Evolutionary conservation across 164 flowering plant genomes (phyloP).

Genomic region (Paratinospora sagittata): DNA sequence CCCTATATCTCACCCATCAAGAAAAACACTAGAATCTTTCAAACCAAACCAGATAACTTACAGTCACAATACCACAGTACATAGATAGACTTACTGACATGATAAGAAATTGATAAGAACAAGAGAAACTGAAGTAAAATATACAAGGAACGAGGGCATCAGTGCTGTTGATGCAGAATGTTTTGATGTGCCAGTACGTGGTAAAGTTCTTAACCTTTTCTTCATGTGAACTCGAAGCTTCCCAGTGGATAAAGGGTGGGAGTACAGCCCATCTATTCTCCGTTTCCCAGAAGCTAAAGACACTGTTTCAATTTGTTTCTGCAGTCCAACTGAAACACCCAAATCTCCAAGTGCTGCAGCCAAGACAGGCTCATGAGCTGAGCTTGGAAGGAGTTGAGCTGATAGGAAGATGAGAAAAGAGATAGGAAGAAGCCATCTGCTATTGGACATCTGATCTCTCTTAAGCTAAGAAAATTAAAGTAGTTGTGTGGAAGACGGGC

Average conservation of each 20-base stretch:
- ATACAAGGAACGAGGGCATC: background rate
- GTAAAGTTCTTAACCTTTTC: background rate
- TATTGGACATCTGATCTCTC: constrained; percentile 3
- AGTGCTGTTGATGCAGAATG: background rate
- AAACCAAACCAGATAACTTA: too few relatives aligned
- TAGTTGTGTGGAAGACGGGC: background rate
- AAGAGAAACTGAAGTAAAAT: background rate
- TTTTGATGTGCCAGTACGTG: background rate
- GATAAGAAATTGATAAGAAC: background rate
- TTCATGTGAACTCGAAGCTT: constrained; percentile 4
- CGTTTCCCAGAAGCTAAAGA: background rate
- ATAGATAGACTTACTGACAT: background rate
- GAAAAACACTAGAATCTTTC: too few relatives aligned
- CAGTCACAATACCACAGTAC: background rate
- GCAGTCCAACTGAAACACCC: background rate
- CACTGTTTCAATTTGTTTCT: background rate
- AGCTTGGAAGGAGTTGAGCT: constrained; percentile 7
- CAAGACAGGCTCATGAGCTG: background rate
- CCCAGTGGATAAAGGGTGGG: background rate
- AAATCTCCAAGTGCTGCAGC: background rate
- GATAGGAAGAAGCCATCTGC: background rate
- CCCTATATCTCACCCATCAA: too few relatives aligned
- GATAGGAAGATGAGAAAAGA: constrained; percentile 2
- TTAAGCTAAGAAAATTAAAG: background rate
- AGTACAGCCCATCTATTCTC: background rate